Evolutionary conservation across 257 asterid genomes (phyloP).

Genomic region (Buddleja alternifolia): DNA sequence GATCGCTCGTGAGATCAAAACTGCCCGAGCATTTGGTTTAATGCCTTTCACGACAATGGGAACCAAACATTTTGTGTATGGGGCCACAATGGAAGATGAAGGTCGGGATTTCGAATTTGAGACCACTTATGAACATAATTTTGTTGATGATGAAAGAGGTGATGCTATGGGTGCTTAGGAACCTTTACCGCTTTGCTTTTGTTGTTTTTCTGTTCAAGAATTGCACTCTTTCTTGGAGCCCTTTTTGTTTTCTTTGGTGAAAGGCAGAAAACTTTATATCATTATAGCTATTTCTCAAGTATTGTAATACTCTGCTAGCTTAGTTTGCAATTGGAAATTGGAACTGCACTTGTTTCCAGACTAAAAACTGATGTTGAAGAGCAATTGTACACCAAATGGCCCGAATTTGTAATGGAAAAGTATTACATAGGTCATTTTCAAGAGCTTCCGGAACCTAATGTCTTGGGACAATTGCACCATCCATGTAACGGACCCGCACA

Average conservation of each 20-base stretch:
- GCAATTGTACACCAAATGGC: too few species aligned
- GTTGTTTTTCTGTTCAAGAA: background rate
- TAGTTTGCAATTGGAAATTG: background rate
- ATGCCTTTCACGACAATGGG: slow-evolving; percentile 99
- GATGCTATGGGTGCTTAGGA: slow-evolving; percentile 26
- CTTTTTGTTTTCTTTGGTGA: too few species aligned
- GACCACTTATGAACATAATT: slow-evolving; percentile 34
- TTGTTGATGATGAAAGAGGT: slow-evolving; percentile 46
- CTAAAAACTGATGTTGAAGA: too few species aligned
- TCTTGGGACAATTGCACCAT: too few species aligned
- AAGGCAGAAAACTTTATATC: too few species aligned
- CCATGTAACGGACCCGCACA: too few species aligned
- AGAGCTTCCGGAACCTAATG: too few species aligned
- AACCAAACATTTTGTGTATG: slow-evolving; percentile 63
- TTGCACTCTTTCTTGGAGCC: too few species aligned
- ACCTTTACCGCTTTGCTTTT: background rate
- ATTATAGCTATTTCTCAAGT: background rate
- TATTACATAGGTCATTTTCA: too few species aligned
- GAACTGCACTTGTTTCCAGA: too few species aligned
- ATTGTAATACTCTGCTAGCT: background rate
- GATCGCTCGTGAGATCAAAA: slow-evolving; percentile 83
- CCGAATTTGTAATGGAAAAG: too few species aligned
- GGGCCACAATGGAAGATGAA: slow-evolving; percentile 68
- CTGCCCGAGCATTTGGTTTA: slow-evolving; percentile 94
- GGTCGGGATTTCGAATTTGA: slow-evolving; percentile 45